Evolutionary conservation across 148 eudicot genomes (phyloP), one percentile per base, ranked within the genome.

Genomic region (Camellia lanceoleosa): DNA sequence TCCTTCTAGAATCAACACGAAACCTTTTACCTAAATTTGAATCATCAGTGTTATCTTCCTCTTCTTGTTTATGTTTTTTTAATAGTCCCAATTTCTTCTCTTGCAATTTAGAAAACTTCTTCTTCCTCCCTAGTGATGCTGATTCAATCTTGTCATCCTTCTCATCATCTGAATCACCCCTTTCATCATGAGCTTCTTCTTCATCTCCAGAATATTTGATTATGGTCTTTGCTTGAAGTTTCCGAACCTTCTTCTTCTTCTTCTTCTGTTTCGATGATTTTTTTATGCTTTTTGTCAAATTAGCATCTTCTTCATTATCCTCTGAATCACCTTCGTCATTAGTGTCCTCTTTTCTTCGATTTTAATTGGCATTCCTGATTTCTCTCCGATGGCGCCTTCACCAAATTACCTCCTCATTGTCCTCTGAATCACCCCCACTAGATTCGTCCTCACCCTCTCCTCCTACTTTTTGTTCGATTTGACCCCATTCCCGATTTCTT

Each of bases 51-150:
- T 74, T 68, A 30, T 68, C 23, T 19, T 42, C 73, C 47, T 54
- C 68, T 16, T 19, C 71, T 19, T 19, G 54, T 67, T 67, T 67
- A 13, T 51, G 20, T 68, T 75, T 41, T 66, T 13, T 46, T 47
- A 13, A 7, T 41, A 30, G 9, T 71, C 73, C 42, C 42, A 54
- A 44, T 47, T 16, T 55, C 71, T 59, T 75, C 65, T 20, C 70
- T 41, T 15, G 73, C 12, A 20, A 42, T 42, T 42, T 68, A 14
- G 38, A 13, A 44, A 15, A n/a, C 16, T 38, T 80, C 79, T 44
- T 73, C 63, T 41, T 51, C 68, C 68, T 64, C 43, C 69, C 13
- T 67, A 13, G 3, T 43, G 55, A 78, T 68, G 74, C 59, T 64
- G 73, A 67, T 78, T 52, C 64, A 38, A 7, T 52, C 3, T 41